phyloP scores from a whole-genome alignment of 2,329 filamentous ascomycete species.

The Alternaria ventricosa region DNA sequence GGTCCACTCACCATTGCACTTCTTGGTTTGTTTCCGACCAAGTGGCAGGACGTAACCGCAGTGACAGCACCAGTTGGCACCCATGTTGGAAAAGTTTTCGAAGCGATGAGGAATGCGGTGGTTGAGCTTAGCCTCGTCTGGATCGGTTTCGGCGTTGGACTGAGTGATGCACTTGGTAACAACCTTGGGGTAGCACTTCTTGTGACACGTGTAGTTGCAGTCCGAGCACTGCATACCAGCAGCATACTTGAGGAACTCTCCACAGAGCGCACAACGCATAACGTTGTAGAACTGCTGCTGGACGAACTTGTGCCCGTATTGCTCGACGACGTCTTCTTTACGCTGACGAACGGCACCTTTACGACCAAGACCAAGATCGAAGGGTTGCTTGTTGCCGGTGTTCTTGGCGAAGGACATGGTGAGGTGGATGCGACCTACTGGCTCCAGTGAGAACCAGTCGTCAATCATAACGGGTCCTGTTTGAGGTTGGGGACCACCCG shows the following conservation, averaged over 20 bases:
- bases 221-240: constrained; percentile 99
- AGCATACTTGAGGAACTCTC: constrained; percentile 97
- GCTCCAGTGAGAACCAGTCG: constrained; percentile 96
- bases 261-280: constrained; percentile 97
- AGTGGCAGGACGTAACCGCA: constrained; percentile 96
- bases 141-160: constrained; percentile 96
- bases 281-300: constrained; percentile 99
- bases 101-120: constrained; percentile 98
- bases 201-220: constrained; percentile 99
- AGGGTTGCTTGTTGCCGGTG: constrained; percentile 78
- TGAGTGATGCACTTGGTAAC: constrained; percentile 99
- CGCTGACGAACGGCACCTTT: constrained; percentile 96
- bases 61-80: constrained; percentile 99
- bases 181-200: constrained; percentile 94
- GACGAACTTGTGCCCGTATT: constrained; percentile 99
- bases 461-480: constrained; percentile 71
- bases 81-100: constrained; percentile 95
- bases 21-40: constrained; percentile 92
- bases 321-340: constrained; percentile 98
- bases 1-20: constrained; percentile 74
- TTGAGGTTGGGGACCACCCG: constrained; percentile 56
- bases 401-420: constrained; percentile 93
- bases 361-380: constrained; percentile 89
- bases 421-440: constrained; percentile 88
- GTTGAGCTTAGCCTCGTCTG: constrained; percentile 99